Conservation (phyloP, 1,139 yeast genomes). For the Eremothecium coryli region DNA sequence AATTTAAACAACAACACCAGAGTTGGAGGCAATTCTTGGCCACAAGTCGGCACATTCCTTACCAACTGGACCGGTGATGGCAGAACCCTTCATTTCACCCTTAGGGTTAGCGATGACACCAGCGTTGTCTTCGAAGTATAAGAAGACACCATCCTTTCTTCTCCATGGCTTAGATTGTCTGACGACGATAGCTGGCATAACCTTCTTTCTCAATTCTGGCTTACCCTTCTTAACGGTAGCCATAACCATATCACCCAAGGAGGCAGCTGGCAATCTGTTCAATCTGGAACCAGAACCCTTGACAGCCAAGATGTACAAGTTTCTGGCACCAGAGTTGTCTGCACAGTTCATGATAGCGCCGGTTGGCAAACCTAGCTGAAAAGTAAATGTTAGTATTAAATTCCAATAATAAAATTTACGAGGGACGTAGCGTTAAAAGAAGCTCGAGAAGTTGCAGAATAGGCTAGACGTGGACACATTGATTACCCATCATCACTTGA, state of each 20-base stretch:
- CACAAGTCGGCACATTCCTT: conserved; percentile 99
- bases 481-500: too few relatives aligned
- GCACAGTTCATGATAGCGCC: conserved; percentile 99
- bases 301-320: conserved; percentile 97
- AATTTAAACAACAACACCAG: conserved; percentile 97
- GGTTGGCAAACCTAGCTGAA: conserved; percentile 97
- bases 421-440: too few relatives aligned
- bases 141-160: conserved; percentile 99
- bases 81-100: conserved; percentile 99
- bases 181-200: conserved; percentile 99
- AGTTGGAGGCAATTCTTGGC: conserved; percentile 99
- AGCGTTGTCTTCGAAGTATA: conserved; percentile 99
- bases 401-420: too few relatives aligned
- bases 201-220: conserved; percentile 99
- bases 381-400: conserved; percentile 9
- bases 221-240: conserved; percentile 99
- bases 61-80: conserved; percentile 99
- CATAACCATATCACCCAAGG: conserved; percentile 99
- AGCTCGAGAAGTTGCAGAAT: too few relatives aligned
- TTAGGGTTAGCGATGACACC: conserved; percentile 99
- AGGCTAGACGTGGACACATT: too few relatives aligned
- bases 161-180: conserved; percentile 99
- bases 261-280: conserved; percentile 99
- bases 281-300: conserved; percentile 99
- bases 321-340: conserved; percentile 99